phyloP scores from a whole-genome alignment of 2,329 filamentous ascomycete species.

The Neonectria faginata region DNA sequence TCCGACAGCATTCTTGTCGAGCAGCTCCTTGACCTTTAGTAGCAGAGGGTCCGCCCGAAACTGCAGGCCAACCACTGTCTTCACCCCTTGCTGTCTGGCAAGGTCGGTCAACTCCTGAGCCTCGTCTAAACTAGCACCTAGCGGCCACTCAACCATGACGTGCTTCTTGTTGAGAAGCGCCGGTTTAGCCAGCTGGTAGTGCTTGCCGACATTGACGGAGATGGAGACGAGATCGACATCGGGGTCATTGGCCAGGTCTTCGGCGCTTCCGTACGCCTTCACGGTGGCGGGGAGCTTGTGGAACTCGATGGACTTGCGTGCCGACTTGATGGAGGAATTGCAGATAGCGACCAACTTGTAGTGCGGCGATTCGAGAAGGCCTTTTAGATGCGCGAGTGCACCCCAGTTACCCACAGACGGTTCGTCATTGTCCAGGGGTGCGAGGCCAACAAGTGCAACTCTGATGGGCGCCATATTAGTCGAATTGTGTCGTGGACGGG shows the following conservation, averaged over 20 bases:
- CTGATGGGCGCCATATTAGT: conserved; percentile 28
- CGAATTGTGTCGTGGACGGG: too few species aligned
- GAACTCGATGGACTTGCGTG: conserved; percentile 54
- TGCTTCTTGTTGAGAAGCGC: conserved; percentile 54
- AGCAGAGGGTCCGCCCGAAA: conserved; percentile 55
- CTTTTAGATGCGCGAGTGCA: conserved; percentile 64
- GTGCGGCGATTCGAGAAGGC: conserved; percentile 52
- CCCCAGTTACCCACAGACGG: conserved; percentile 53
- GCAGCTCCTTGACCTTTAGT: conserved; percentile 31
- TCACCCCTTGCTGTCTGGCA: conserved; percentile 48
- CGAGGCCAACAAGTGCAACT: conserved; percentile 39
- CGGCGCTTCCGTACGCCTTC: conserved; percentile 59
- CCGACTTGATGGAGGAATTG: conserved; percentile 59
- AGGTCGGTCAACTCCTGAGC: conserved; percentile 55
- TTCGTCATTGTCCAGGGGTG: not conserved
- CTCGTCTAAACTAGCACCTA: conserved; percentile 45
- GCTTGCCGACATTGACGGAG: conserved; percentile 61
- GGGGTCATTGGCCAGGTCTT: conserved; percentile 57
- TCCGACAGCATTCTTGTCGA: conserved; percentile 28
- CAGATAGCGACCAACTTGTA: conserved; percentile 62
- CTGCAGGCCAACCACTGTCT: conserved; percentile 61
- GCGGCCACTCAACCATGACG: conserved; percentile 29
- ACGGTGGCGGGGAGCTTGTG: conserved; percentile 55
- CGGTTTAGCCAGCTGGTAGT: conserved; percentile 56
- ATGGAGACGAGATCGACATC: conserved; percentile 65